phyloP scores from a whole-genome alignment of 176 grass and related monocot species.

The Aegilops sharonensis region DNA sequence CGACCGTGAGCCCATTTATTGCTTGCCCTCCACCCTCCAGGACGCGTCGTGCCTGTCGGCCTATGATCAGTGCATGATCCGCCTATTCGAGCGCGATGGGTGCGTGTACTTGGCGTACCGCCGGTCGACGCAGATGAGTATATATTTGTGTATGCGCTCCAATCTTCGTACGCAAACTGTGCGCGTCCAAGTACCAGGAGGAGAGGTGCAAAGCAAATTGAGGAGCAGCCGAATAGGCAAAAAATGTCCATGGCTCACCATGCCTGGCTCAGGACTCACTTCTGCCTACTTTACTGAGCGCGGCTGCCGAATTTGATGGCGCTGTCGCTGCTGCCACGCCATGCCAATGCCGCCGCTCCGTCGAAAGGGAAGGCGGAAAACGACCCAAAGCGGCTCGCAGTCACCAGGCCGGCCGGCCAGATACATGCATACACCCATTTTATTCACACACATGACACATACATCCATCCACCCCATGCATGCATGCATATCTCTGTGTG shows the following conservation, averaged over 20 bases:
- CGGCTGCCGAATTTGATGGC: conserved; percentile 33
- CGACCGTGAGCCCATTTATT: not conserved
- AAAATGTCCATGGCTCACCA: conserved; percentile 6
- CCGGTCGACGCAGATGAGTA: too few relatives aligned
- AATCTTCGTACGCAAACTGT: not conserved
- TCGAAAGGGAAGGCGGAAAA: not conserved
- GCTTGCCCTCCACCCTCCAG: not conserved
- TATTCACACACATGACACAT: too few relatives aligned
- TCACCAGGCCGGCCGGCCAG: too few relatives aligned
- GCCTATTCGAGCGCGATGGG: not conserved
- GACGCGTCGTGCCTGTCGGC: not conserved
- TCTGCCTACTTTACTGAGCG: not conserved
- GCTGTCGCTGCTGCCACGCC: conserved; percentile 30
- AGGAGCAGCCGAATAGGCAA: not conserved
- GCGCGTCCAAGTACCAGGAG: not conserved
- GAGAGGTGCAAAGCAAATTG: not conserved
- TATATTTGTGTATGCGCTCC: not conserved
- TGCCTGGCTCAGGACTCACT: not conserved
- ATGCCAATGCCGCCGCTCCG: not conserved
- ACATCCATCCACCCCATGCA: too few relatives aligned
- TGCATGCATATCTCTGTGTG: too few relatives aligned
- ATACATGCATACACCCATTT: too few relatives aligned
- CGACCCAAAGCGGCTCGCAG: conserved; percentile 24
- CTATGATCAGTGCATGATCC: not conserved
- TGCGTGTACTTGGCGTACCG: not conserved